Percentiles rank a stretch among this genome's conserved stretches.
Evolutionary conservation across 805 yeast species (phyloP).

Genomic region (Yamadazyma phyllophila): DNA sequence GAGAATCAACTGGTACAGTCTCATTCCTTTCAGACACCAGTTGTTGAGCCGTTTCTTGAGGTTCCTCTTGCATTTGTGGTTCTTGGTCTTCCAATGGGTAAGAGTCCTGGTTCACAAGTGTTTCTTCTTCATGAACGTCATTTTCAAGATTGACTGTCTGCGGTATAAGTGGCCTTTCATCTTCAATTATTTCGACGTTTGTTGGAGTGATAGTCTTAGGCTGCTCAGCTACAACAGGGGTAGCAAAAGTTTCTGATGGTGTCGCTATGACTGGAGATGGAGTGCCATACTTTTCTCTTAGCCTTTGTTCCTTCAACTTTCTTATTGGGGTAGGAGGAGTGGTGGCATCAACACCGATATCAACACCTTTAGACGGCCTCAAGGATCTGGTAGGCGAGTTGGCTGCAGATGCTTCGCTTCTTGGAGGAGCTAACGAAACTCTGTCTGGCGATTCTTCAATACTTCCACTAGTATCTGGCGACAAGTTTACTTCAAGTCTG

Average conservation of each 20-base stretch:
- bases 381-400: constrained; percentile 10
- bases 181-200: background rate
- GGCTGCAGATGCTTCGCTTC: constrained; percentile 14
- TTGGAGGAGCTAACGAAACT: constrained; percentile 14
- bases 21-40: no score
- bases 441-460: constrained; percentile 19
- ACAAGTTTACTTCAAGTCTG: constrained; percentile 13
- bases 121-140: constrained; percentile 6
- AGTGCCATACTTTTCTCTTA: constrained; percentile 5
- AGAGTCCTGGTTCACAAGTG: constrained; percentile 4
- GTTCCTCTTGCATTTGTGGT: background rate
- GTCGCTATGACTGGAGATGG: background rate
- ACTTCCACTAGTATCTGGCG: constrained; percentile 15
- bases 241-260: background rate
- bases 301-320: constrained; percentile 10
- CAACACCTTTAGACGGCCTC: constrained; percentile 1
- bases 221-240: background rate
- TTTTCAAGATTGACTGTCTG: background rate
- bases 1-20: no score
- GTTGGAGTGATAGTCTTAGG: background rate
- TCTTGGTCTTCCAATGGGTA: background rate
- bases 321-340: constrained; percentile 17
- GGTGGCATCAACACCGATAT: constrained; percentile 21
- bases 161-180: background rate
- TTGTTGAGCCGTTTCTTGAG: background rate